phyloP scores from a whole-genome alignment of 768 basidiomycete species.

The Multifurca ochricompacta region DNA sequence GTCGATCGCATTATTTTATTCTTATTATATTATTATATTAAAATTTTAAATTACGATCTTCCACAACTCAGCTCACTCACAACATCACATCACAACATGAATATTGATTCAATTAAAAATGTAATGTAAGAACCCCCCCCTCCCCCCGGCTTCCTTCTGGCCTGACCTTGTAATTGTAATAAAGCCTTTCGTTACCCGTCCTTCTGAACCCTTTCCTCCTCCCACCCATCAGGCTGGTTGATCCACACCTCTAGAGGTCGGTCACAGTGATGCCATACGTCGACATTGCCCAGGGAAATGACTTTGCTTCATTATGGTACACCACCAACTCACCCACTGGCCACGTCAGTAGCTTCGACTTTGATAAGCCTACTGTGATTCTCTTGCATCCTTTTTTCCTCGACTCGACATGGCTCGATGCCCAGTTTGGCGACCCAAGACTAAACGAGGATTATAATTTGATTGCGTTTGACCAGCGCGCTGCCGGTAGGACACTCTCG shows the following conservation, averaged over 20 bases:
- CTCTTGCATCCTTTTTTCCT: slow-evolving; percentile 25
- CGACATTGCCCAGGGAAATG: slow-evolving; percentile 17
- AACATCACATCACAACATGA: no score
- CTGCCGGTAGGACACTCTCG: slow-evolving; percentile 21
- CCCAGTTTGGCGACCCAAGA: slow-evolving; percentile 25
- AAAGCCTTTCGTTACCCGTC: background rate
- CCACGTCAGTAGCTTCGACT: slow-evolving; percentile 22
- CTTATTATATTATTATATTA: no score
- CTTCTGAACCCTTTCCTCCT: background rate
- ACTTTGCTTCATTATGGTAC: slow-evolving; percentile 25
- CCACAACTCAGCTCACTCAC: no score
- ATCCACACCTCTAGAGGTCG: background rate
- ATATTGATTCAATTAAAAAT: no score
- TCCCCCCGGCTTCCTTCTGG: no score
- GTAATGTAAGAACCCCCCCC: no score
- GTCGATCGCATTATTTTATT: no score
- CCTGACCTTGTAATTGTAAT: background rate
- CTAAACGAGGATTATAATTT: slow-evolving; percentile 23
- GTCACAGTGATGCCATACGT: slow-evolving; percentile 21
- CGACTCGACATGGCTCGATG: slow-evolving; percentile 25
- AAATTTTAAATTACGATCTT: no score
- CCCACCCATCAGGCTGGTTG: background rate
- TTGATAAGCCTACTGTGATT: slow-evolving; percentile 24
- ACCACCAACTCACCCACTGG: slow-evolving; percentile 25
- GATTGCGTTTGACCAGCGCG: slow-evolving; percentile 27